A percentile compares a stretch with the other conserved stretches of the same genome.
Evolutionary conservation across 78 protist genomes (phyloP).

Genomic region (Dictyostelium firmibasis): DNA sequence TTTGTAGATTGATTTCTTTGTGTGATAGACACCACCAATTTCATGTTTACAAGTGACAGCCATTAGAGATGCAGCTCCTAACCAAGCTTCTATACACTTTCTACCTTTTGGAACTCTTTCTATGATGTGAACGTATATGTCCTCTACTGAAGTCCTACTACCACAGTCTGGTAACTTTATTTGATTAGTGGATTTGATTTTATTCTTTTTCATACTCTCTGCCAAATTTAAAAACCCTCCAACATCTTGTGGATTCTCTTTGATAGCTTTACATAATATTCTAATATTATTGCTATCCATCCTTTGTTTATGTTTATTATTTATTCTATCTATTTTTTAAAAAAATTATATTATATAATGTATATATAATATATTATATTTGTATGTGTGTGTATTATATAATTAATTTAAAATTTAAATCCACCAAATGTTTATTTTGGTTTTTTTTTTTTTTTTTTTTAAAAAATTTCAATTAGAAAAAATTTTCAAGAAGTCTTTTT

Average conservation of each 20-base stretch:
- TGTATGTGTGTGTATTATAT: neutral
- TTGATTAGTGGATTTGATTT: neutral
- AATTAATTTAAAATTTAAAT: too few species aligned
- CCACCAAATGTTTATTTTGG: neutral
- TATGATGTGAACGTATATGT: neutral
- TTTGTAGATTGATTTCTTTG: neutral
- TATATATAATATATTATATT: too few species aligned
- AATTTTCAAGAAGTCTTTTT: neutral
- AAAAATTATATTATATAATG: neutral
- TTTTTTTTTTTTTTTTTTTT: too few species aligned
- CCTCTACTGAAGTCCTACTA: neutral
- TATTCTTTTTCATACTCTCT: neutral
- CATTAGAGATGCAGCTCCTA: neutral
- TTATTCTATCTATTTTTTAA: neutral
- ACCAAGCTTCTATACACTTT: neutral
- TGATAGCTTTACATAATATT: neutral
- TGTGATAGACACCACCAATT: neutral
- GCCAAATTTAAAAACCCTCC: neutral
- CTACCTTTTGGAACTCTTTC: neutral
- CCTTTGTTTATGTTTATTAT: neutral
- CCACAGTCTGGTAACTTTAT: neutral
- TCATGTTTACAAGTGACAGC: constrained; percentile 2
- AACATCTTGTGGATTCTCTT: neutral
- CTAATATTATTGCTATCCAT: neutral
- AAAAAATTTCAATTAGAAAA: too few species aligned